Base-by-base conservation (phyloP, 306 rosid genomes). In the Notholithocarpus densiflorus region DNA sequence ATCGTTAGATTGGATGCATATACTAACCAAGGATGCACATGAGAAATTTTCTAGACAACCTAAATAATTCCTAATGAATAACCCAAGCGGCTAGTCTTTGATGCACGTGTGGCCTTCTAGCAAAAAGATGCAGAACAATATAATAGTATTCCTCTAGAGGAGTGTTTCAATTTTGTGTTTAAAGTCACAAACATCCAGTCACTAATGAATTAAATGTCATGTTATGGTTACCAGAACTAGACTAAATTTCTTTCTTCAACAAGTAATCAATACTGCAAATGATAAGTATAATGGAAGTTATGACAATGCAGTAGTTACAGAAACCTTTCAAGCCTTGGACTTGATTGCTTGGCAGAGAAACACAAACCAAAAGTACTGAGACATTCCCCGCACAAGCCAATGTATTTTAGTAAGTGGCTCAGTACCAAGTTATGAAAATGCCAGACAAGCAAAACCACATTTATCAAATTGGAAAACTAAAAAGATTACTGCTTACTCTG, bases 401-500 rank as follows among this genome's bases (percentile, higher is more conserved):
- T 40, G 45, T 8, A 5, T 21, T 20, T 66, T 66, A 27, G 29
- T 66, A 8, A 7, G 51, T 4, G 24, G 24, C 15, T 32, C 34
- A 19, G 71, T 29, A 54, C 55, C 70, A 71, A 11, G 27, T 5
- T 24, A 27, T 11, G 68, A 76, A 20, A 84, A 45, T 11, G 34
- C 31, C 62, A 87, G 57, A 70, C 11, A 29, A 48, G 4, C 75
- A 75, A 61, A 66, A 37, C n/a, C 26, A 68, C 59, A 82, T 48
- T 21, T 23, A 15, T 68, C 21, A 51, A 68, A 54, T 11, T 18
- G 45, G 79, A 66, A 80, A 19, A 17, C 21, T 24, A 79, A 45
- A 64, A 31, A 61, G 75, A 62, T 6, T 17, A 75, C 52, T 82
- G 75, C 98, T 87, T 89, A 96, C 99, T 96, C 99, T 26, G 99